Evolutionary conservation across 2,329 filamentous ascomycete genomes (phyloP), one percentile per base, ranked within the genome.

Genomic region (Colletotrichum orbiculare): DNA sequence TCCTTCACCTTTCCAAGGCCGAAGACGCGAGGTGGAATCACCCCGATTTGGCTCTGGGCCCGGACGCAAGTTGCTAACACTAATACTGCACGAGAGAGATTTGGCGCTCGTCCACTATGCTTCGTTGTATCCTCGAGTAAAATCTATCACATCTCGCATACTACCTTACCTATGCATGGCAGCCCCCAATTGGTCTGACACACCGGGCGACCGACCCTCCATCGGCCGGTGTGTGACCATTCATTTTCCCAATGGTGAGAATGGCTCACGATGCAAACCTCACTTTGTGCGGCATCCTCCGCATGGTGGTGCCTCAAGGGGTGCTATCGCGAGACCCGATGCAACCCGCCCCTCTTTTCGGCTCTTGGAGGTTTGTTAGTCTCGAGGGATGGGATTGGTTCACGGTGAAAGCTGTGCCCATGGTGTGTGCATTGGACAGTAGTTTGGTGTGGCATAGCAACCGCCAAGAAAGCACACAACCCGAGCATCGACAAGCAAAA

Each of bases 21-120:
- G 52, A 54, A 56, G 13, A 15, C 33, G 39, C 37, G 55, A 57
- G 66, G 17, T 17, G 17, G 63, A 63, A 67, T 66, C 55, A 39
- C 53, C 55, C 62, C 66, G 57, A 66, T 66, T 66, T 66, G 66
- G 52, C 43, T 10, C 46, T 46, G 48, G 34, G 52, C 42, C 37
- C 8, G 48, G 13, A 11, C 37, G 39, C 25, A 48, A 25, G 25
- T 33, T 10, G 8, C 46, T 13, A 46, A 8, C 1, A 15, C 25
- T 25, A 25, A 25, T 5, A 25, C 25, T 25, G 25, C 3, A 25
- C 25, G 25, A 25, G 25, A 25, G 25, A 25, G 1, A 25, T 25
- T 25, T 25, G 25, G 25, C 25, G 25, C 25, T 25, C 25, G 25
- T 25, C 25, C 25, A 25, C 25, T 25, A 25, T 25, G 25, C 33